These are phyloP conservation scores for Calvatia gigantea DNA, from an alignment of 768 basidiomycete genomes.

Conservation along the genomic window DNA sequence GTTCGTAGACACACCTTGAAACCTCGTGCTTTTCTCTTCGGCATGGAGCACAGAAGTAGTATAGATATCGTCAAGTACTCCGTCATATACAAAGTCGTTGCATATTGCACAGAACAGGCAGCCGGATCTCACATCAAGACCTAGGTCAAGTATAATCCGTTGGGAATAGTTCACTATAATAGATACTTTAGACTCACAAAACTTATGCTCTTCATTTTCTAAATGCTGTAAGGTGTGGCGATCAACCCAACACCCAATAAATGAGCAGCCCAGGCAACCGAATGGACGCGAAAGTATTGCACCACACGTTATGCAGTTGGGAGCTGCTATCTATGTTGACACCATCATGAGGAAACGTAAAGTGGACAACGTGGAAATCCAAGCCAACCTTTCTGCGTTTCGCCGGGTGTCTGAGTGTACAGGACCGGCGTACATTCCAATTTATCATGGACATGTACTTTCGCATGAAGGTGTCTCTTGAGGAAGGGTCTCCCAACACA, in stretches of 20 bases:
- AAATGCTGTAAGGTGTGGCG: slow-evolving; percentile 60
- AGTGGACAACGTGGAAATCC: not conserved
- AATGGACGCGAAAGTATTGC: slow-evolving; percentile 59
- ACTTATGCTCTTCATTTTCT: slow-evolving; percentile 50
- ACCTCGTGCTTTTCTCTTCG: slow-evolving; percentile 61
- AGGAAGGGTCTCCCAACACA: not conserved
- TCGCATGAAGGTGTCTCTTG: slow-evolving; percentile 21
- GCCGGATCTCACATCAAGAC: slow-evolving; percentile 73
- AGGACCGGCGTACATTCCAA: slow-evolving; percentile 49
- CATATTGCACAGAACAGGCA: slow-evolving; percentile 71
- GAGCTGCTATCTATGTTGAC: slow-evolving; percentile 38
- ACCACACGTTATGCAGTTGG: slow-evolving; percentile 61
- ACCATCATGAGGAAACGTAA: not conserved
- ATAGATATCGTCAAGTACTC: slow-evolving; percentile 44
- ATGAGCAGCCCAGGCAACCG: slow-evolving; percentile 70
- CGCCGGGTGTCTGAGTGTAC: slow-evolving; percentile 42
- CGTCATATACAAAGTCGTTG: slow-evolving; percentile 70
- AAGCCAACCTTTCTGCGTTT: slow-evolving; percentile 65
- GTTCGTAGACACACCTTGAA: slow-evolving; percentile 42
- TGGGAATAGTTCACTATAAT: not conserved
- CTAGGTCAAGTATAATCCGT: slow-evolving; percentile 34
- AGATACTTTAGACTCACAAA: slow-evolving; percentile 50
- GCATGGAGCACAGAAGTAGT: slow-evolving; percentile 41
- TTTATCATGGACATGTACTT: slow-evolving; percentile 53
- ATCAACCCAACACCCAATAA: slow-evolving; percentile 64